Percentiles rank a stretch among this genome's conserved stretches.
Evolutionary conservation across 1,284 basidiomycete species (phyloP).

Genomic region (Exobasidium rhododendri): DNA sequence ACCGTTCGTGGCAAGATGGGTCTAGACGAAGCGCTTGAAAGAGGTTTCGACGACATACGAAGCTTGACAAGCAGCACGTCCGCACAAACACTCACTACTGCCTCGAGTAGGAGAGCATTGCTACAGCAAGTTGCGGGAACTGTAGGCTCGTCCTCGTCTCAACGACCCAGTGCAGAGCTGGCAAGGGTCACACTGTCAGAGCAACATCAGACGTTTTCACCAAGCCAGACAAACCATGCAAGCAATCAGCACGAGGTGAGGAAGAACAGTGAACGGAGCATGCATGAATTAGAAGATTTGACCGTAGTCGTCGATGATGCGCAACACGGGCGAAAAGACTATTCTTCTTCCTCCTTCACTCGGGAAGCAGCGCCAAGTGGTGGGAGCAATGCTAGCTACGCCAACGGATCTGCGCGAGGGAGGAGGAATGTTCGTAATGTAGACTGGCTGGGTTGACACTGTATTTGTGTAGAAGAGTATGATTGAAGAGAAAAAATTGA

Average conservation of each 20-base stretch:
- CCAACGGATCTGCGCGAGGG: not conserved
- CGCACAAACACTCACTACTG: not conserved
- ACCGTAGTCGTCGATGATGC: not conserved
- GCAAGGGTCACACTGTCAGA: conserved; percentile 4
- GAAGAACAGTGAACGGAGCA: conserved; percentile 5
- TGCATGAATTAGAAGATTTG: conserved; percentile 12
- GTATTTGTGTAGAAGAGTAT: not conserved
- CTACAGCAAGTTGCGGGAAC: not conserved
- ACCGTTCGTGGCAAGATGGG: conserved; percentile 15
- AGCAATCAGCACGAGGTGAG: not conserved
- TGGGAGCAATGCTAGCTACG: not conserved
- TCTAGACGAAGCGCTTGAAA: conserved; percentile 21
- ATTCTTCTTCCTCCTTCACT: not conserved
- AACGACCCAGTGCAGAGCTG: conserved; percentile 12
- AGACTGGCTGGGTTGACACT: conserved; percentile 10
- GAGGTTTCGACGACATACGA: conserved; percentile 21
- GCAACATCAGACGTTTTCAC: not conserved
- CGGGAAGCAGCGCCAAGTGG: not conserved
- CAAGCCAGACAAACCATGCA: not conserved
- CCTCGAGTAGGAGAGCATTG: not conserved
- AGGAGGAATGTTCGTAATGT: conserved; percentile 11
- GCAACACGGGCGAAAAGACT: conserved; percentile 1
- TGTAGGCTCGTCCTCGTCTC: not conserved
- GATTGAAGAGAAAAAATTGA: not conserved
- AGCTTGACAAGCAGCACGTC: not conserved